Evolutionary conservation across 2,329 filamentous ascomycete species (phyloP).

Genomic region (Aureobasidium lini): DNA sequence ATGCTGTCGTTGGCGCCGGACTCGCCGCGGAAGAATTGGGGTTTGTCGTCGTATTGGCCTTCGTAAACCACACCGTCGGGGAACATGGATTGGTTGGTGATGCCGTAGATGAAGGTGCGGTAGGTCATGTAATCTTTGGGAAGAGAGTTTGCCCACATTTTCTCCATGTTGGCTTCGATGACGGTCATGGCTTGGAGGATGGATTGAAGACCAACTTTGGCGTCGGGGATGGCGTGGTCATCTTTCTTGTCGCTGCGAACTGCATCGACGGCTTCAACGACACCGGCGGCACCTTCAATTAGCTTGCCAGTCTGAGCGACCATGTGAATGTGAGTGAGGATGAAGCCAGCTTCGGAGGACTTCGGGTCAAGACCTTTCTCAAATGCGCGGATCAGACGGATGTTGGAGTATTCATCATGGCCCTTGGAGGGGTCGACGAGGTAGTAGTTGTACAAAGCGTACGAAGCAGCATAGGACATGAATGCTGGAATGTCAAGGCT

Average conservation of each 20-base stretch:
- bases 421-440: constrained; percentile 50
- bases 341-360: constrained; percentile 89
- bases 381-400: constrained; percentile 84
- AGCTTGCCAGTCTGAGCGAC: constrained; percentile 76
- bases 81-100: constrained; percentile 90
- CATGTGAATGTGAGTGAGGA: constrained; percentile 95
- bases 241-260: neutral
- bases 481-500: constrained; percentile 60
- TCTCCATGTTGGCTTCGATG: constrained; percentile 29
- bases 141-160: constrained; percentile 84
- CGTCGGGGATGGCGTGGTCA: constrained; percentile 14
- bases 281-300: constrained; percentile 62
- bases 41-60: constrained; percentile 58
- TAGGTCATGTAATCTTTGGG: constrained; percentile 80
- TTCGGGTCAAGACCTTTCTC: constrained; percentile 79
- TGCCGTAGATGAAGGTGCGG: constrained; percentile 95
- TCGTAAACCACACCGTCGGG: constrained; percentile 86
- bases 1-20: constrained; percentile 93
- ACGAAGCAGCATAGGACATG: constrained; percentile 70
- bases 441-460: constrained; percentile 57
- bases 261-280: constrained; percentile 47
- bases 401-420: constrained; percentile 48
- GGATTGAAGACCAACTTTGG: constrained; percentile 21
- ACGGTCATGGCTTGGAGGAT: constrained; percentile 27
- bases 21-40: constrained; percentile 80